Conservation (phyloP, 495 filamentous ascomycete genomes). For the Penicillium robsamsonii region DNA sequence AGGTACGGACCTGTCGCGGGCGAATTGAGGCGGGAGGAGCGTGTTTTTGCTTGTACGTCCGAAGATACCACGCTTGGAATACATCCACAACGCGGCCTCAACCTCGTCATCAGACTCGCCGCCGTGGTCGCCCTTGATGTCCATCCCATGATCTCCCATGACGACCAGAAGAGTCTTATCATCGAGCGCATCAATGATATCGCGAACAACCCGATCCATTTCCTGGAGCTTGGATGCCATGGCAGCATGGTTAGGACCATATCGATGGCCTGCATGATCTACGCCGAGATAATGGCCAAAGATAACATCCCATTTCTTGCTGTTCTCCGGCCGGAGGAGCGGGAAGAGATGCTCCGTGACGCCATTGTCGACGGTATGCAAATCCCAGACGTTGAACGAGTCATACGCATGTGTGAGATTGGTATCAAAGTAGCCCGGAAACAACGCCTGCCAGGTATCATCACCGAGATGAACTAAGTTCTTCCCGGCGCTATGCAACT, state of each 20-base stretch:
- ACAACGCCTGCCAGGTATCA: conserved; percentile 92
- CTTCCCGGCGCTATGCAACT: conserved; percentile 76
- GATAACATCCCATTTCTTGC: conserved; percentile 80
- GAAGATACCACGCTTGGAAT: conserved; percentile 80
- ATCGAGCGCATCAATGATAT: conserved; percentile 70
- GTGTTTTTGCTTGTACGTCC: conserved; percentile 66
- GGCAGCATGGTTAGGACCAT: conserved; percentile 87
- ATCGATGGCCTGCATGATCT: conserved; percentile 95
- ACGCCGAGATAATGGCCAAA: conserved; percentile 94
- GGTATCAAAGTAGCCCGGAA: conserved; percentile 85
- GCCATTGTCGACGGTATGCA: conserved; percentile 95
- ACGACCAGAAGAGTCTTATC: conserved; percentile 86
- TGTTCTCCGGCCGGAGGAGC: conserved; percentile 61
- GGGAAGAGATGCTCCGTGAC: conserved; percentile 93
- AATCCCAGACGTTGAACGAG: conserved; percentile 97
- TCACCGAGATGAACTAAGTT: conserved; percentile 90
- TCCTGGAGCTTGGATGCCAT: conserved; percentile 88
- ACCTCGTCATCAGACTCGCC: conserved; percentile 95
- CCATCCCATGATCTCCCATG: conserved; percentile 99
- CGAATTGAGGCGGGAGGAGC: conserved; percentile 63
- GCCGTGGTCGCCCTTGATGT: conserved; percentile 93
- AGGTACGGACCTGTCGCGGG: conserved; percentile 77
- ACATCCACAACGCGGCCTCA: conserved; percentile 97
- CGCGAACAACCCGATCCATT: conserved; percentile 78
- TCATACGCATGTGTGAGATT: conserved; percentile 85